These are phyloP conservation scores for Glycyrrhiza uralensis DNA, from an alignment of 306 rosid species.

Conservation along the genomic window DNA sequence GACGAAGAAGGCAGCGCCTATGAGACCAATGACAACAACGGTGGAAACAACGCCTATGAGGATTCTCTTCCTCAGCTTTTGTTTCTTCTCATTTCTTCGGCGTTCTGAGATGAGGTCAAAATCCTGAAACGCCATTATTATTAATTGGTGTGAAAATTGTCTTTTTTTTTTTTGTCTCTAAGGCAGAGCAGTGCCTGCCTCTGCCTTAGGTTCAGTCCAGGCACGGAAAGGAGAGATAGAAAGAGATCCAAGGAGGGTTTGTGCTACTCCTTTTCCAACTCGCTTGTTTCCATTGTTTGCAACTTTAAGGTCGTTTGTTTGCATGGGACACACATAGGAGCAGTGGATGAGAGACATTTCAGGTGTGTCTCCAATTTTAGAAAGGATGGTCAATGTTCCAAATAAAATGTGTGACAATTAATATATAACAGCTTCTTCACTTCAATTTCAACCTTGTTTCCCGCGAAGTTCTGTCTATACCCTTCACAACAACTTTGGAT, in stretches of 20 bases:
- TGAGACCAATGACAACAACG: constrained; percentile 29
- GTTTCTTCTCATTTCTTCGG: constrained; percentile 52
- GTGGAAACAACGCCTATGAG: constrained; percentile 35
- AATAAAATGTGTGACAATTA: neutral
- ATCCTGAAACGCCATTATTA: constrained; percentile 75
- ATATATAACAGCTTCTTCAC: neutral
- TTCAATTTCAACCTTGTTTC: constrained; percentile 33
- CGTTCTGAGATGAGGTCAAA: constrained; percentile 70
- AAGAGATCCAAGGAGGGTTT: neutral
- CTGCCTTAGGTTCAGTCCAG: constrained; percentile 70
- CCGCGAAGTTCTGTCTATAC: constrained; percentile 1
- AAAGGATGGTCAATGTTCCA: constrained; percentile 28
- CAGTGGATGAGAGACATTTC: constrained; percentile 55
- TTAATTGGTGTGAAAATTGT: neutral
- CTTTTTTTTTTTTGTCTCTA: too few relatives aligned
- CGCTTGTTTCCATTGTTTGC: neutral
- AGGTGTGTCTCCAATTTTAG: constrained; percentile 42
- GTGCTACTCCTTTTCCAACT: constrained; percentile 11
- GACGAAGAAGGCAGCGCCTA: constrained; percentile 39
- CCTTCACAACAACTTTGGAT: neutral
- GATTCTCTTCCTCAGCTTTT: constrained; percentile 43
- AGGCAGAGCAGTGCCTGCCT: constrained; percentile 96
- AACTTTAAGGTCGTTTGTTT: constrained; percentile 10
- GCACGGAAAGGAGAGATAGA: neutral
- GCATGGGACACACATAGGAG: neutral